Base-by-base conservation (phyloP, 257 asterid species). In the Linderniella brevidens region DNA sequence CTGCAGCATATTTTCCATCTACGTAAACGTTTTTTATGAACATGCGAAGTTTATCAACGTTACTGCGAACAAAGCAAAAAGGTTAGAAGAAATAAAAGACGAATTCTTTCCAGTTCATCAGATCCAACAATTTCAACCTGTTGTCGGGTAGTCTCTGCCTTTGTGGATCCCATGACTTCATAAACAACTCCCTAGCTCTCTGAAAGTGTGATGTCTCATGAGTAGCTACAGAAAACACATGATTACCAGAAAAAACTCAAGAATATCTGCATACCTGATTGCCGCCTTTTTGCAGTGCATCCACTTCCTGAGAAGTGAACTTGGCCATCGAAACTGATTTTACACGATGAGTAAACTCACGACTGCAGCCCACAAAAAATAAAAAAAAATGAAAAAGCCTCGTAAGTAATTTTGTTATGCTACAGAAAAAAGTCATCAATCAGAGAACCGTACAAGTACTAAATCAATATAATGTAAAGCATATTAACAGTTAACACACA, bases 321-420 rank as follows among this genome's bases (percentile, higher is more conserved):
- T 76, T 88, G 52, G 97, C 76, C 97, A 88, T 88, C 45, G 97
- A 88, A 35, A 88, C 95, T 17, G 97, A 88, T 69, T 88, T 88
- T 45, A 88, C 97, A 46, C 97, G 95, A 66, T 88, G 97, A 54
- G 97, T 88, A 64, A 88, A 88, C 68, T 88, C 97, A 45, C 97
- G 97, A 54, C 97, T 83, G 90, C 68, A 66, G 64, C 47, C 68
- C 9, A 61, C 49, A 53, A 19, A 60, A 25, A 42, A 58, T 46
- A 54, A 12, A 35, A 13, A 20, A 12, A 29, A 58, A 35, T 15
- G 59, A 5, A 48, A 36, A 64, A 50, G 35, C 15, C 36, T 5
- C 11, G 17, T 17, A 19, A 56, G 48, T 46, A 41, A n/a, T n/a
- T n/a, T n/a, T n/a, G n/a, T n/a, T n/a, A 5, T 48, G 52, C 37